Percentiles rank a stretch among this genome's conserved stretches.
Evolutionary conservation across 805 yeast genomes (phyloP).

Genomic region (Starmerella geochares): DNA sequence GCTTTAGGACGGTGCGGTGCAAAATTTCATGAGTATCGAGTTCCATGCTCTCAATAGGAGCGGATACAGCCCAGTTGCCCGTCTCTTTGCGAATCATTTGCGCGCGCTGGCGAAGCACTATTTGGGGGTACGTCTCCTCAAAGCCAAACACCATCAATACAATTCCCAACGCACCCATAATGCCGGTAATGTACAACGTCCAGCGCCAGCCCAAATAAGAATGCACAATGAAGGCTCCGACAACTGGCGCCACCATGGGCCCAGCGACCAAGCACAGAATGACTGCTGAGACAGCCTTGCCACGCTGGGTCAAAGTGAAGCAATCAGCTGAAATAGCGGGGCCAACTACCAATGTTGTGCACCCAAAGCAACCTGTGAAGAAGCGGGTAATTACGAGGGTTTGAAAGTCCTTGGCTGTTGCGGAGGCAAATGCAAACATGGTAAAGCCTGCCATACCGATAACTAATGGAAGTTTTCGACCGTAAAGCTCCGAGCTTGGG

Average conservation of each 20-base stretch:
- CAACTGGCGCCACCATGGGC: slow-evolving; percentile 40
- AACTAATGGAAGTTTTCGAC: slow-evolving; percentile 42
- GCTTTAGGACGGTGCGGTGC: slow-evolving; percentile 56
- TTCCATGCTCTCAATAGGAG: slow-evolving; percentile 69
- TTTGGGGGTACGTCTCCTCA: slow-evolving; percentile 35
- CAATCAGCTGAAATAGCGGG: slow-evolving; percentile 55
- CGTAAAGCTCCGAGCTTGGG: slow-evolving; percentile 44
- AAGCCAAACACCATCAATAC: slow-evolving; percentile 33
- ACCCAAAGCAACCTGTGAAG: slow-evolving; percentile 50
- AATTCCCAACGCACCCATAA: slow-evolving; percentile 33
- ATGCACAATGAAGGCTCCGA: slow-evolving; percentile 36
- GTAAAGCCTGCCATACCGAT: slow-evolving; percentile 28
- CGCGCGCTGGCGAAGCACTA: slow-evolving; percentile 58
- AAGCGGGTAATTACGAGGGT: slow-evolving; percentile 47
- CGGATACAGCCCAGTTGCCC: slow-evolving; percentile 74
- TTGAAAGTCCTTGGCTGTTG: slow-evolving; percentile 42
- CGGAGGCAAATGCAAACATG: slow-evolving; percentile 42
- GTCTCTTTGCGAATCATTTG: slow-evolving; percentile 59
- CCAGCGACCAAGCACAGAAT: slow-evolving; percentile 40
- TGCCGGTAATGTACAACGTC: slow-evolving; percentile 44
- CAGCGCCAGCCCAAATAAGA: slow-evolving; percentile 45
- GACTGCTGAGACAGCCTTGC: slow-evolving; percentile 43
- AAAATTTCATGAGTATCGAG: slow-evolving; percentile 49
- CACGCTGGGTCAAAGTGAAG: slow-evolving; percentile 42
- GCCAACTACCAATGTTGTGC: slow-evolving; percentile 49